Base-by-base conservation (phyloP, 2,329 filamentous ascomycete genomes). In the Ophiocordyceps robertsii region DNA sequence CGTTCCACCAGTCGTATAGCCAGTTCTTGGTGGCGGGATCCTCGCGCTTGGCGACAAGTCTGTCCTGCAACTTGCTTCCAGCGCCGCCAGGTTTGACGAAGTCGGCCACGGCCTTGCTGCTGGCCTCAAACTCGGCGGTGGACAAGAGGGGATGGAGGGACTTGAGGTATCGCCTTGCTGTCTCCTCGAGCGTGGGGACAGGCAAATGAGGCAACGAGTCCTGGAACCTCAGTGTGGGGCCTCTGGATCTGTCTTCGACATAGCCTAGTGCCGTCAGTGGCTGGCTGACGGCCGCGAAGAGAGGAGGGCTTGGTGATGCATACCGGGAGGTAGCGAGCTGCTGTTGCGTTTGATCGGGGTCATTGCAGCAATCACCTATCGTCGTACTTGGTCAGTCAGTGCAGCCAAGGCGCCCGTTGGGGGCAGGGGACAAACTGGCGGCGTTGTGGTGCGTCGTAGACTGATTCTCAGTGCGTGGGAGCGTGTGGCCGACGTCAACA, bases 1-100 rank as follows among this genome's bases (percentile, higher is more conserved):
- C 79, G 62, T 98, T 96, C 92, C 92, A 98, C 92, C 92, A 98
- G 53, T 98, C 90, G 53, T 83, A 80, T 44, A 98, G 73, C 92
- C 92, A 98, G 67, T 96, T 98, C 68, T 84, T 87, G 59, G 75
- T 68, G 48, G 84, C 81, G 40, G 89, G 82, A 51, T 94, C 78
- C 52, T 87, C 83, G 47, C 84, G 77, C 49, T 80, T 78, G 45
- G 84, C 86, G 41, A 90, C 56, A 50, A 98, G 72, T 62, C 90
- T 84, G 59, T 95, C 82, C 68, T 98, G 92, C 37, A 98, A 79
- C 55, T 78, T 77, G 60, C 82, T 75, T 47, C 90, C 92, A 41
- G 81, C 71, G 33, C 88, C 86, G 44, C 86, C 87, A n/a, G 90
- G 86, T 52, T 81, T 80, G 52, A 95, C 69, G 64, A 98, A 96